These are phyloP conservation scores for Ganoderma boninense DNA, from an alignment of 1,284 basidiomycete genomes.

Conservation along the genomic window DNA sequence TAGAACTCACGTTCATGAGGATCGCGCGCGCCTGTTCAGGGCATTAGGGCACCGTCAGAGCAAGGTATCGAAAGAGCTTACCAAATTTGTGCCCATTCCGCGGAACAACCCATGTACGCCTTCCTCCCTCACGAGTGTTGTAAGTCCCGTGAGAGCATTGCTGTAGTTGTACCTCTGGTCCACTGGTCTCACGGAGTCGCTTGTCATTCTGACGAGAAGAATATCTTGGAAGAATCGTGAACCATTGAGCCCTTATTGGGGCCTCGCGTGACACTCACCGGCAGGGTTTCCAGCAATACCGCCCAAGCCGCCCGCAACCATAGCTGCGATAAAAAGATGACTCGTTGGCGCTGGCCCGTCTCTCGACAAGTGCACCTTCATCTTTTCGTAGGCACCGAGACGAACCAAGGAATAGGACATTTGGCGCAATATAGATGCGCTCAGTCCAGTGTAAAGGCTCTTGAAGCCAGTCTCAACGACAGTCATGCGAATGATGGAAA, in stretches of 20 bases:
- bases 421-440: conserved; percentile 87
- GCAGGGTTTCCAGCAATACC: conserved; percentile 85
- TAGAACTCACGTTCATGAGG: conserved; percentile 83
- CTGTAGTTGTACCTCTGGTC: conserved; percentile 81
- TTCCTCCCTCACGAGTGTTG: conserved; percentile 72
- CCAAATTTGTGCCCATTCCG: conserved; percentile 84
- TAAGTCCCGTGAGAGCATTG: conserved; percentile 78
- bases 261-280: conserved; percentile 50
- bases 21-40: conserved; percentile 69
- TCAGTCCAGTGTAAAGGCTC: conserved; percentile 84
- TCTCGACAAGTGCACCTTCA: conserved; percentile 64
- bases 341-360: conserved; percentile 57
- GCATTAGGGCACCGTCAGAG: not conserved
- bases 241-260: conserved; percentile 12
- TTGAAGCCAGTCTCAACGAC: conserved; percentile 69
- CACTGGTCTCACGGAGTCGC: conserved; percentile 78
- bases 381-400: conserved; percentile 85
- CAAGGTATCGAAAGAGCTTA: conserved; percentile 45
- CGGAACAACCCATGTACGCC: conserved; percentile 75
- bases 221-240: conserved; percentile 57
- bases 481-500: conserved; percentile 64
- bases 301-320: conserved; percentile 80
- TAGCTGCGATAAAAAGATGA: conserved; percentile 69
- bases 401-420: conserved; percentile 94
- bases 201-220: conserved; percentile 88